A percentile compares a stretch with the other conserved stretches of the same genome.
phyloP scores from a whole-genome alignment of 192 early-diverging fungal genomes.

The Pilaira anomala region DNA sequence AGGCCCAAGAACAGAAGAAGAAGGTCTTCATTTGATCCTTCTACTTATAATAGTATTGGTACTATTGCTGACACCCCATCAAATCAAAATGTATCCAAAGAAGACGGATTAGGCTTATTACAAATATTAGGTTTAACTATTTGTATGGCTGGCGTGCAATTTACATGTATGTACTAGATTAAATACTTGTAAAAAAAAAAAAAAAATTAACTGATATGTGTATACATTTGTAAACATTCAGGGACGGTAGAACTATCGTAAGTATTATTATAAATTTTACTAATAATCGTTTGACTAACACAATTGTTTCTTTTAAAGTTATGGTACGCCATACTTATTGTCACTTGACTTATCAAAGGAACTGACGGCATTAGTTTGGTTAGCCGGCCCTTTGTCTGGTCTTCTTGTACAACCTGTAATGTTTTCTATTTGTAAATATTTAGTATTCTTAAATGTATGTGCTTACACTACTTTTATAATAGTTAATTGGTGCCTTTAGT shows the following conservation, averaged over 20 bases:
- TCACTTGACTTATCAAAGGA: constrained; percentile 61
- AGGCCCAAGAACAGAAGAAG: constrained; percentile 26
- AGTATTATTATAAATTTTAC: constrained; percentile 12
- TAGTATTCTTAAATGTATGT: background rate
- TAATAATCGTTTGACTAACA: background rate
- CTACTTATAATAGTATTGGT: constrained; percentile 32
- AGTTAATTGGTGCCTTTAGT: constrained; percentile 81
- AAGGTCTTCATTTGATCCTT: constrained; percentile 35
- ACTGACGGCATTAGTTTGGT: constrained; percentile 73
- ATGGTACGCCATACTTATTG: constrained; percentile 71
- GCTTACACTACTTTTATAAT: constrained; percentile 51
- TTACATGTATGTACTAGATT: constrained; percentile 55
- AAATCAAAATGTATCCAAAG: constrained; percentile 3
- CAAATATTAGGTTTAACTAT: constrained; percentile 49
- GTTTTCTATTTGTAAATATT: background rate
- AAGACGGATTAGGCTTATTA: constrained; percentile 21
- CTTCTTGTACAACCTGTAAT: constrained; percentile 16
- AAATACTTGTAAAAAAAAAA: background rate
- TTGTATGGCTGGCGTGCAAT: constrained; percentile 67
- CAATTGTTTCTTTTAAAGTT: constrained; percentile 36
- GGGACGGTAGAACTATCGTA: constrained; percentile 71
- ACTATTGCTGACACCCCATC: constrained; percentile 12
- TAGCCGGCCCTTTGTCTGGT: constrained; percentile 73
- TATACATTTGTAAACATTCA: constrained; percentile 34
- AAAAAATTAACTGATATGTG: background rate